Evolutionary conservation across 768 basidiomycete genomes (phyloP).

Genomic region (Leccinum obscurum): DNA sequence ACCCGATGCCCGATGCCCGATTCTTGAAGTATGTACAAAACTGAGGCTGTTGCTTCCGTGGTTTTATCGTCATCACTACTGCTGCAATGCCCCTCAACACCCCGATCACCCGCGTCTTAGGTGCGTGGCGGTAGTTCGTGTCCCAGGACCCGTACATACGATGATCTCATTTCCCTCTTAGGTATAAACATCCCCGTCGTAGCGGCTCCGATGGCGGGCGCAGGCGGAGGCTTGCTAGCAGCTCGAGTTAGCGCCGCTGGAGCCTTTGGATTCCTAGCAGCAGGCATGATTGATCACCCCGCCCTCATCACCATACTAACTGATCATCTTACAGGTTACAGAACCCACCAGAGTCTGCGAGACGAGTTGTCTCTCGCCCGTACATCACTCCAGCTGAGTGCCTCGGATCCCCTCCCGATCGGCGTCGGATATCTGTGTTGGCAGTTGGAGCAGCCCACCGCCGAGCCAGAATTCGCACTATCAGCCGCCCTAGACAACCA

Average conservation of each 20-base stretch:
- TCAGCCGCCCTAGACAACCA: constrained; percentile 50
- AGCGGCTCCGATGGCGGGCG: constrained; percentile 70
- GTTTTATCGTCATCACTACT: background rate
- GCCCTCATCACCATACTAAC: background rate
- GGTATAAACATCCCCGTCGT: constrained; percentile 62
- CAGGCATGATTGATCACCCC: constrained; percentile 40
- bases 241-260: constrained; percentile 66
- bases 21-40: background rate
- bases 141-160: background rate
- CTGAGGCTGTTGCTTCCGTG: background rate
- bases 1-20: background rate
- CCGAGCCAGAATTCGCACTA: constrained; percentile 43
- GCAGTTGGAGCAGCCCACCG: constrained; percentile 56
- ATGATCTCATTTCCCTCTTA: constrained; percentile 22
- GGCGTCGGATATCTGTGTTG: constrained; percentile 79
- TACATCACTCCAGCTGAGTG: constrained; percentile 35
- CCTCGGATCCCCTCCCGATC: constrained; percentile 46
- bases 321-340: constrained; percentile 43
- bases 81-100: constrained; percentile 31
- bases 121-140: constrained; percentile 32
- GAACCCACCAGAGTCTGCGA: constrained; percentile 42
- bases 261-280: constrained; percentile 74
- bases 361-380: constrained; percentile 58
- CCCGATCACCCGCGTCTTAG: constrained; percentile 50
- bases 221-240: constrained; percentile 59